These are phyloP conservation scores for Cavenderia fasciculata DNA, from an alignment of 78 protist species.

Conservation along the genomic window DNA sequence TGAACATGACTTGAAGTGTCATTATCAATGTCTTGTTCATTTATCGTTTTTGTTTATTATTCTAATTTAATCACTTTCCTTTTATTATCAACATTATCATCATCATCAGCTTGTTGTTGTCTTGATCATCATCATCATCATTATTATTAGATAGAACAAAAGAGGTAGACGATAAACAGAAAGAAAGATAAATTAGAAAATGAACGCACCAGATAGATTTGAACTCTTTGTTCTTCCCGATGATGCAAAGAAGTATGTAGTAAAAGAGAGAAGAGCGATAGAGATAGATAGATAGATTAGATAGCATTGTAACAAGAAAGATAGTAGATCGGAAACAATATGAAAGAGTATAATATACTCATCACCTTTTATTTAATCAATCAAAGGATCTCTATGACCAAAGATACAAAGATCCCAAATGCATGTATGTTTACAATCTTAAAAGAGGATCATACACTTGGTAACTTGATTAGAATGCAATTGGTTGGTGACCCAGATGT, in stretches of 20 bases:
- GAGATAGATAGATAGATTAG: background rate
- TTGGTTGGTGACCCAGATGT: conserved; percentile 79
- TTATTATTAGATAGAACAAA: background rate
- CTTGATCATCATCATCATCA: too few species aligned
- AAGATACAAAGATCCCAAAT: conserved; percentile 80
- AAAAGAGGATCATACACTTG: conserved; percentile 91
- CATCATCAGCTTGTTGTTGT: background rate
- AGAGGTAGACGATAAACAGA: background rate
- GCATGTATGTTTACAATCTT: conserved; percentile 68
- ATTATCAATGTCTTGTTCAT: too few species aligned
- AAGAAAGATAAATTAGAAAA: too few species aligned
- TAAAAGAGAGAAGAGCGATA: background rate
- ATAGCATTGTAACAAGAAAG: too few species aligned
- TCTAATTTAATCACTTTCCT: background rate
- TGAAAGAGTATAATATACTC: background rate
- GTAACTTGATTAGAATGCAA: conserved; percentile 89
- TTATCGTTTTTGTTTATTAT: background rate
- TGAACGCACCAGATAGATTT: conserved; percentile 78
- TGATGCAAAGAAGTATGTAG: conserved; percentile 53
- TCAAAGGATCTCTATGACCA: conserved; percentile 61
- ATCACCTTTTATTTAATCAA: background rate
- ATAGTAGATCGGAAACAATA: too few species aligned
- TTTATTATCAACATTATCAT: background rate
- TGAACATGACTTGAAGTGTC: too few species aligned
- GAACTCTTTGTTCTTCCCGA: conserved; percentile 63